A percentile compares a stretch with the other conserved stretches of the same genome.
Evolutionary conservation across 306 rosid species (phyloP).

Genomic region (Rosa persica): DNA sequence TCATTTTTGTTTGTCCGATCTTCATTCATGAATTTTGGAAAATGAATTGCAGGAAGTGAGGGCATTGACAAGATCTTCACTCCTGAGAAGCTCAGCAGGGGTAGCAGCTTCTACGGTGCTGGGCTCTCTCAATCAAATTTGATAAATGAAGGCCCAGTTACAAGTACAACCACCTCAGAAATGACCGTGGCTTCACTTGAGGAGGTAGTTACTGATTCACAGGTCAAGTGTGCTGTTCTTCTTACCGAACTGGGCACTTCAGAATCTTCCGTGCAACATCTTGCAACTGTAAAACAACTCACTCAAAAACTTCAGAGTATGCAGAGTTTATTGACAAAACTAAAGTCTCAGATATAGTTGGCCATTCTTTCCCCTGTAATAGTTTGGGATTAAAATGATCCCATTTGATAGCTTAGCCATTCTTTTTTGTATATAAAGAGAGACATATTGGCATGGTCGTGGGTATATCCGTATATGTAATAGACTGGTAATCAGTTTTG

Average conservation of each 20-base stretch:
- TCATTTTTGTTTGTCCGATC: background rate
- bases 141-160: slow-evolving; percentile 43
- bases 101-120: slow-evolving; percentile 45
- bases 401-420: slow-evolving; percentile 37
- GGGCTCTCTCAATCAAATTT: slow-evolving; percentile 50
- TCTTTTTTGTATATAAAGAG: slow-evolving; percentile 55
- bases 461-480: slow-evolving; percentile 29
- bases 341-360: slow-evolving; percentile 58
- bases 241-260: slow-evolving; percentile 41
- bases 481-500: slow-evolving; percentile 48
- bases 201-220: slow-evolving; percentile 63
- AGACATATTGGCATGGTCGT: slow-evolving; percentile 18
- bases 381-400: slow-evolving; percentile 27
- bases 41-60: slow-evolving; percentile 71
- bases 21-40: background rate
- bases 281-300: slow-evolving; percentile 51
- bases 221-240: slow-evolving; percentile 54
- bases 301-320: slow-evolving; percentile 64
- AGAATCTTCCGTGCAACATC: slow-evolving; percentile 48
- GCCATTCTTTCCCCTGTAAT: slow-evolving; percentile 28
- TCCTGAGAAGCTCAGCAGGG: slow-evolving; percentile 52
- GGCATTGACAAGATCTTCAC: slow-evolving; percentile 83
- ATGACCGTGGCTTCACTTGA: slow-evolving; percentile 68
- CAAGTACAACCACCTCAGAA: slow-evolving; percentile 38
- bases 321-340: slow-evolving; percentile 56